These are phyloP conservation scores for Diplosphaera chodatii DNA, from an alignment of 139 green algal species.

Conservation along the genomic window DNA sequence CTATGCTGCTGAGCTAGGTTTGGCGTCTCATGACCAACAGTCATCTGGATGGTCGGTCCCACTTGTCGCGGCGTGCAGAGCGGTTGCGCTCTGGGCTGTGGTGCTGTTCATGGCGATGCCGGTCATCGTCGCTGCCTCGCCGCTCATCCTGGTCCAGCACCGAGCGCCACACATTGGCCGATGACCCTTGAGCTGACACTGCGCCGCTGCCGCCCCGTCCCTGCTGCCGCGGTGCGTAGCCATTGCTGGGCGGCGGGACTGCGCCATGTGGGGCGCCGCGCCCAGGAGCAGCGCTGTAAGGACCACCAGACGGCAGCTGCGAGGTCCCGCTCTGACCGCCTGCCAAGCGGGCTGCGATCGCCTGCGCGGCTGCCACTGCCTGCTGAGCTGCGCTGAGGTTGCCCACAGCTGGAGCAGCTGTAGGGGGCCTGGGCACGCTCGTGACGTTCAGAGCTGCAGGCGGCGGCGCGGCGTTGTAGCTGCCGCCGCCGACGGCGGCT, in stretches of 20 bases:
- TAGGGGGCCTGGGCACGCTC: neutral
- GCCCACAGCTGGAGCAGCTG: neutral
- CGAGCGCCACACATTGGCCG: neutral
- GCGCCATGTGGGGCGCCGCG: neutral
- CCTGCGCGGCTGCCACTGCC: constrained; percentile 30
- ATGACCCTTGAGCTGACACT: neutral
- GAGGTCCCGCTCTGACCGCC: neutral
- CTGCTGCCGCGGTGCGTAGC: neutral
- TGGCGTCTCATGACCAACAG: no score
- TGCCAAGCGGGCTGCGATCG: constrained; percentile 45
- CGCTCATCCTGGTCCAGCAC: neutral
- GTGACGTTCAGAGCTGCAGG: neutral
- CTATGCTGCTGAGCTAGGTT: no score
- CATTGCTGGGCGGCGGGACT: neutral
- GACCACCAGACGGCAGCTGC: no score
- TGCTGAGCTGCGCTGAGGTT: constrained; percentile 2
- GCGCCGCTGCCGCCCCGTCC: no score
- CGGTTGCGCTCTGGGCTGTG: neutral
- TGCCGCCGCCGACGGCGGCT: neutral
- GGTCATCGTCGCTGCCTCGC: neutral
- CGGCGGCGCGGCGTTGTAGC: neutral
- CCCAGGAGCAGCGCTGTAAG: no score
- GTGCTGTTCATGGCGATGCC: neutral
- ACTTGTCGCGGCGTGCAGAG: neutral
- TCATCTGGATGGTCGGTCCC: neutral